Evolutionary conservation across 306 rosid genomes (phyloP), one percentile per base, ranked within the genome.

Genomic region (Dalbergia cochinchinensis): DNA sequence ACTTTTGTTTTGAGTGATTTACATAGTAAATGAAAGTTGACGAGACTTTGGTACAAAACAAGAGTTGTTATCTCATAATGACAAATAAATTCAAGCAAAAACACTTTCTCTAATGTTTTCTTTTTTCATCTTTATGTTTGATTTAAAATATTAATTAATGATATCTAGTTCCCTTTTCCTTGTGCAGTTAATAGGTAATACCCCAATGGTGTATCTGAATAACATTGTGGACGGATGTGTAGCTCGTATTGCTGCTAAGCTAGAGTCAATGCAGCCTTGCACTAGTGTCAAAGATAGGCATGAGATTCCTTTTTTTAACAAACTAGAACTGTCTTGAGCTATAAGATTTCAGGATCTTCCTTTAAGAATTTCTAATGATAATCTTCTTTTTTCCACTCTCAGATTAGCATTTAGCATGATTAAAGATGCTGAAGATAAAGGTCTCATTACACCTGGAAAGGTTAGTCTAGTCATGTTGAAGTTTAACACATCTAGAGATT

Each of bases 221-320:
- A 87, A 91, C 18, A 83, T 92, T 16, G 90, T 83, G 51, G 97
- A 91, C 6, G 96, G 94, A 15, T 92, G 94, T 37, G 92, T 86
- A 8, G 97, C 97, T 44, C 87, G 85, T 42, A 88, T 94, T 35
- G 97, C 97, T 77, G 97, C 97, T 67, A 92, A 94, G 83, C 89
- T 94, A 50, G 97, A 94, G 83, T 80, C 78, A 61, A 90, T 92
- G 97, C 87, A 92, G 79, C 94, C 98, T 10, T 88, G 96, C 74
- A 83, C 96, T 11, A 92, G 97, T 69, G 87, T 89, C 11, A 94
- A 94, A 88, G 97, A 94, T 84, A 88, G 98, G 94, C 59, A 80
- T 77, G 55, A 20, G 0, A 53, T 20, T 20, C n/a, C 13, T 35
- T 14, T 82, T 18, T 58, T 58, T 78, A 71, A 68, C 73, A n/a